Evolutionary conservation across 139 green algal genomes (phyloP), one percentile per base, ranked within the genome.

Genomic region (Pleodorina starrii): DNA sequence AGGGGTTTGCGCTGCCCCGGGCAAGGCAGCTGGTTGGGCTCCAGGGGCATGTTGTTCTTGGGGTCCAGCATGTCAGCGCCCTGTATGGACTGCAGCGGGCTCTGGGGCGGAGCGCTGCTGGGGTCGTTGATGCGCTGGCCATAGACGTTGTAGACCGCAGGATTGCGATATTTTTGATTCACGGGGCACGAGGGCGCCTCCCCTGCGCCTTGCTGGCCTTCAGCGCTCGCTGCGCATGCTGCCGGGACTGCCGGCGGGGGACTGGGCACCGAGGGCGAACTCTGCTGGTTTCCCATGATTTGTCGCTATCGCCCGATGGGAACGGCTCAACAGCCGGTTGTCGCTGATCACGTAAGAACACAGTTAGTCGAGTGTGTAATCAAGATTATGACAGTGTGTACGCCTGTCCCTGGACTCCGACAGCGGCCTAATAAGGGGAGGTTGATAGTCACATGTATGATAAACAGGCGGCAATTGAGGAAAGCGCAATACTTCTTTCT

Each of bases 121-220:
- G 90, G 74, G 57, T 93, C 90, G n/a, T 96, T 95, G 32, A 98
- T 96, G 4, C 93, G 90, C 90, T 98, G 93, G 35, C 95, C 97
- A 84, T 99, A 99, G 36, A 99, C 97, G 85, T 99, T 98, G 94
- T 98, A 99, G 0, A 98, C 94, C 0, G 93, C 89, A 6, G 75
- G 73, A 40, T 86, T 94, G n/a, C 91, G 87, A 74, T 89, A 87
- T 38, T 79, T 88, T 5, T 63, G 82, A 73, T 89, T 89, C 1
- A 89, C 35, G 21, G 38, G 40, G 71, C 54, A 46, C 46, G 75
- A 46, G 40, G 88, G 38, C 84, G 90, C 36, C 29, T 46, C 21
- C 40, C 48, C 19, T 35, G n/a, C 25, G 46, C 32, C 66, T 19
- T 23, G 14, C 5, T 21, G 51, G 35, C 25, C 51, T 4, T n/a